These are phyloP conservation scores for Zalerion maritima DNA, from an alignment of 495 filamentous ascomycete genomes.

Conservation along the genomic window DNA sequence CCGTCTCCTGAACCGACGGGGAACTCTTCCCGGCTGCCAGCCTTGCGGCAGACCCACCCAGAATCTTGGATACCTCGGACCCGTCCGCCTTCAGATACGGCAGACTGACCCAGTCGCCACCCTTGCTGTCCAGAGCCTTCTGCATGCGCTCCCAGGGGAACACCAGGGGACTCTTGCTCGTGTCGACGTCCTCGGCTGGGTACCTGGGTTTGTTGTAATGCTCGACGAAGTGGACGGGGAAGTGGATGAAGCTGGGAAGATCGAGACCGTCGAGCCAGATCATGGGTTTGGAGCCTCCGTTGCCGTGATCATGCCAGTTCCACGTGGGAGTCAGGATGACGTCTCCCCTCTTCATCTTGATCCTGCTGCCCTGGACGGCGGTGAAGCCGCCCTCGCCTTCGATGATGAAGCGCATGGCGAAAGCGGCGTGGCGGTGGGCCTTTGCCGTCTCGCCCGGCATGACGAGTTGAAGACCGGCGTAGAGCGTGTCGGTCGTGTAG, in stretches of 20 bases:
- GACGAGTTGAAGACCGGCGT: conserved; percentile 35
- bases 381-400: conserved; percentile 35
- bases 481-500: conserved; percentile 37
- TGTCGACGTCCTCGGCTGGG: conserved; percentile 27
- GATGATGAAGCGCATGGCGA: conserved; percentile 38
- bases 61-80: conserved; percentile 17
- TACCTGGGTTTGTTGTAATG: conserved; percentile 27
- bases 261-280: conserved; percentile 38
- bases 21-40: conserved; percentile 14
- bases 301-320: conserved; percentile 38
- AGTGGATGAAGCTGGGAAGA: conserved; percentile 27
- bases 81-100: conserved; percentile 21
- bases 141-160: conserved; percentile 29
- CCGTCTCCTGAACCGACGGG: conserved; percentile 20
- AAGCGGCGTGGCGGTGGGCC: conserved; percentile 35
- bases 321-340: conserved; percentile 37
- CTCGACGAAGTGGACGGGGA: conserved; percentile 36
- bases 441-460: conserved; percentile 33
- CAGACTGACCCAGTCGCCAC: conserved; percentile 13
- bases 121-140: conserved; percentile 13
- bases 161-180: conserved; percentile 19
- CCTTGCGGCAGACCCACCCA: conserved; percentile 27
- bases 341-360: conserved; percentile 32
- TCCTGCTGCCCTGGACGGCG: conserved; percentile 30
- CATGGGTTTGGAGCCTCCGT: conserved; percentile 34